A percentile compares a stretch with the other conserved stretches of the same genome.
Conservation (phyloP, 495 filamentous ascomycete species). For the Lophium mytilinum region DNA sequence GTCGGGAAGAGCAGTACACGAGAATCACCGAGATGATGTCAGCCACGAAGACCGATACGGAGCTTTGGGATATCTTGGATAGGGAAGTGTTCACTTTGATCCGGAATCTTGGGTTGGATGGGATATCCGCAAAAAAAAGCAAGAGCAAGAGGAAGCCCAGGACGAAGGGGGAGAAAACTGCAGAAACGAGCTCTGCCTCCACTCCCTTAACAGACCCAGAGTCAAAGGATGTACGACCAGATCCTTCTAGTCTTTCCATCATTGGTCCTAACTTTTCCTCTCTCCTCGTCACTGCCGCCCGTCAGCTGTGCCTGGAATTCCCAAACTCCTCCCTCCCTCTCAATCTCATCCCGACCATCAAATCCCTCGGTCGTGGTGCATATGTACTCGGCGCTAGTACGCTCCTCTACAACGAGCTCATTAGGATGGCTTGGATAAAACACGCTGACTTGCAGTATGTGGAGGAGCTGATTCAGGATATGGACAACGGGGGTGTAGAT, state of each 20-base stretch:
- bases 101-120: conserved; percentile 22
- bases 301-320: conserved; percentile 54
- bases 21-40: conserved; percentile 43
- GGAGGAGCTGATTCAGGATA: conserved; percentile 60
- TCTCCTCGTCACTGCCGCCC: conserved; percentile 55
- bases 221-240: conserved; percentile 17
- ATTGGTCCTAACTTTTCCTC: conserved; percentile 60
- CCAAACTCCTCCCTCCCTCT: conserved; percentile 52
- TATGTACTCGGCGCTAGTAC: conserved; percentile 67
- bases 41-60: conserved; percentile 50
- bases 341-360: conserved; percentile 60
- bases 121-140: conserved; percentile 19
- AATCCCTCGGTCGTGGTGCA: conserved; percentile 58
- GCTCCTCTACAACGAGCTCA: conserved; percentile 64
- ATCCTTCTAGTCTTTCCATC: conserved; percentile 36
- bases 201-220: conserved; percentile 8
- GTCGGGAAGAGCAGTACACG: conserved; percentile 10
- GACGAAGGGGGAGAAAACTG: conserved; percentile 9
- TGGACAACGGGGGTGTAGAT: conserved; percentile 62
- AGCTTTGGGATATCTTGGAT: conserved; percentile 65
- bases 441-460: conserved; percentile 55
- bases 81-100: conserved; percentile 45
- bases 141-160: conserved; percentile 9
- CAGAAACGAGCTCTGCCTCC: conserved; percentile 2
- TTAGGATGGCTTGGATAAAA: conserved; percentile 54